Base-by-base conservation (phyloP, 306 rosid genomes). In the Castanospermum australe region DNA sequence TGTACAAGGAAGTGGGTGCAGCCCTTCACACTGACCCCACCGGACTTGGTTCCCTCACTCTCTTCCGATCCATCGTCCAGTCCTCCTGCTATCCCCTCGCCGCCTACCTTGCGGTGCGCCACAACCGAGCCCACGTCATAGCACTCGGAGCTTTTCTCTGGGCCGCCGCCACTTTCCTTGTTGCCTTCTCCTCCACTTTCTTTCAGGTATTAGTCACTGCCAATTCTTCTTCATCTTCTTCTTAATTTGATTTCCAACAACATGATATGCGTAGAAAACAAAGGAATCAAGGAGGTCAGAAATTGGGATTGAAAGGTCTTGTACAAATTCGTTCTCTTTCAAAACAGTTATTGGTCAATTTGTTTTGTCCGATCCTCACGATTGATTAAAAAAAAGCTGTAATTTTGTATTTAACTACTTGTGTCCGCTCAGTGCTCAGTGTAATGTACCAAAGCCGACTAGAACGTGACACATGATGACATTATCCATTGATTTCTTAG, bases 21-120 rank as follows among this genome's bases (percentile, higher is more conserved):
- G 98, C 97, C 15, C 90, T 95, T n/a, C 98, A 95, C 79, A 84
- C 98, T 0, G 96, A 88, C 79, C 99, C 98, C 0, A 92, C 98
- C 0, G 94, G 98, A 9, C 91, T 93, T 0, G 98, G 99, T 47
- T 85, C 91, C 0, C 89, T 93, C 33, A 93, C 99, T 61, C 91
- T 95, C 1, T 84, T 95, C 75, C 80, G 98, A 70, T 92, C 99
- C 44, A 83, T 93, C 0, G 98, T 95, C 0, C 97, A 92, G 83
- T 67, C 96, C 4, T 71, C 79, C 20, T 95, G 96, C 52, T 95
- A 88, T n/a, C 99, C 99, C 12, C 1, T 93, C 0, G 98, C 99
- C 1, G 99, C 91, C 1, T 90, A 87, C 82, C 87, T 95, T 9
- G 93, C 96, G 9, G 41, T 81, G 15, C 93, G 90, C 39, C 92